Percentiles rank a stretch among this genome's conserved stretches.
These are phyloP conservation scores for Yamadazyma atlantica DNA, from an alignment of 1,139 yeast species.

Conservation along the genomic window DNA sequence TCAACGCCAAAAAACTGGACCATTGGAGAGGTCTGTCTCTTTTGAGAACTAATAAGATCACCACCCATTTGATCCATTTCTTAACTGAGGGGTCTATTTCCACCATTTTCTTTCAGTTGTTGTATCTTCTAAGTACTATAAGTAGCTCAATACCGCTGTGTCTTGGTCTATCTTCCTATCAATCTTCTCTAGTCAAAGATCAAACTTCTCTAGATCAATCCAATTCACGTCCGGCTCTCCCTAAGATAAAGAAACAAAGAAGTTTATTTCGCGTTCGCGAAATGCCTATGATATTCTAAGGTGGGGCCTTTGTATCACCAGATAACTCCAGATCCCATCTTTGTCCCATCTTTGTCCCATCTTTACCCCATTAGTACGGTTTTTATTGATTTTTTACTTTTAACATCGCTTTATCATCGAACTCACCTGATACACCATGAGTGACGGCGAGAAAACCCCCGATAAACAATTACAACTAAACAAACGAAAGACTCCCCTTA, in stretches of 20 bases:
- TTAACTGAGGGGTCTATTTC: conserved; percentile 6
- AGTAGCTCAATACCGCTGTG: too few species aligned
- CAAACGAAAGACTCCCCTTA: conserved; percentile 7
- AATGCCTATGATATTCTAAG: neutral
- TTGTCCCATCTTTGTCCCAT: neutral
- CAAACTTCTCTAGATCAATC: too few species aligned
- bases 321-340: neutral
- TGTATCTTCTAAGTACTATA: too few species aligned
- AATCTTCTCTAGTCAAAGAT: too few species aligned
- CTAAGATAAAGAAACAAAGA: too few species aligned
- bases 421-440: neutral
- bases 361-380: neutral
- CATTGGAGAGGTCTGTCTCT: conserved; percentile 28
- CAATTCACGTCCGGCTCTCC: too few species aligned
- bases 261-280: neutral
- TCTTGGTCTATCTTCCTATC: too few species aligned
- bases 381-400: too few species aligned
- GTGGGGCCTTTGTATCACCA: neutral
- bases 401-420: too few species aligned
- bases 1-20: conserved; percentile 34
- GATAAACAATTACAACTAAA: conserved; percentile 5
- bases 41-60: conserved; percentile 24
- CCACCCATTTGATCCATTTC: conserved; percentile 34
- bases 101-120: too few species aligned
- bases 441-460: neutral